These are phyloP conservation scores for Arthrinium puccinioides DNA, from an alignment of 2,329 filamentous ascomycete species.

Conservation along the genomic window DNA sequence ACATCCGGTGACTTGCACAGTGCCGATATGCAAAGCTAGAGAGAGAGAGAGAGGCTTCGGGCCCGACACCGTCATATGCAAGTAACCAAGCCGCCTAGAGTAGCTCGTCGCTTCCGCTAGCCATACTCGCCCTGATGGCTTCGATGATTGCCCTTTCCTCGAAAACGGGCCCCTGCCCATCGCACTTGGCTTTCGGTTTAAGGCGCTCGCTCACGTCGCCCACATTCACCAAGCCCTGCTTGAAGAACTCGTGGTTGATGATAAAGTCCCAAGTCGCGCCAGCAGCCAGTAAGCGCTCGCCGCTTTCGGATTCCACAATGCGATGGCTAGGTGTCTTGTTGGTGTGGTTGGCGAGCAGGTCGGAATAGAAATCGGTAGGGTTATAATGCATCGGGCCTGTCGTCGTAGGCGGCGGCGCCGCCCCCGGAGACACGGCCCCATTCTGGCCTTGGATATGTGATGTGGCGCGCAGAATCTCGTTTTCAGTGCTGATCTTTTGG, in stretches of 20 bases:
- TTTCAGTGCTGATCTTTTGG: constrained; percentile 79
- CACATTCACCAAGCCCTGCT: constrained; percentile 72
- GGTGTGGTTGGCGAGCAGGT: constrained; percentile 52
- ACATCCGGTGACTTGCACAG: no score
- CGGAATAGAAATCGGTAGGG: constrained; percentile 64
- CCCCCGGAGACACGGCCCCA: constrained; percentile 34
- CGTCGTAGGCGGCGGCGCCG: constrained; percentile 39
- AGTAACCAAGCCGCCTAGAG: constrained; percentile 31
- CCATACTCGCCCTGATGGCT: constrained; percentile 73
- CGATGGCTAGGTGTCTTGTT: constrained; percentile 61
- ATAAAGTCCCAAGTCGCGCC: constrained; percentile 88
- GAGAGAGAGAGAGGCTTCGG: no score
- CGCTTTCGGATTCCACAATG: constrained; percentile 57
- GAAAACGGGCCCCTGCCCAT: constrained; percentile 85
- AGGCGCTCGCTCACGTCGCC: constrained; percentile 72
- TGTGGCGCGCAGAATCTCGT: constrained; percentile 84
- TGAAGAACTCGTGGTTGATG: constrained; percentile 70
- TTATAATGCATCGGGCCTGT: constrained; percentile 65
- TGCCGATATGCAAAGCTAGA: no score
- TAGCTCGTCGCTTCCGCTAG: constrained; percentile 71
- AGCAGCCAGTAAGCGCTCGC: constrained; percentile 64
- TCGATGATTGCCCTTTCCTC: constrained; percentile 65
- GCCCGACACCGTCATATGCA: no score
- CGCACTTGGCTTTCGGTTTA: constrained; percentile 68
- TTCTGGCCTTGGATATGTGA: constrained; percentile 34